Conservation (phyloP, 2,329 filamentous ascomycete genomes). For the Colletotrichum navitas region DNA sequence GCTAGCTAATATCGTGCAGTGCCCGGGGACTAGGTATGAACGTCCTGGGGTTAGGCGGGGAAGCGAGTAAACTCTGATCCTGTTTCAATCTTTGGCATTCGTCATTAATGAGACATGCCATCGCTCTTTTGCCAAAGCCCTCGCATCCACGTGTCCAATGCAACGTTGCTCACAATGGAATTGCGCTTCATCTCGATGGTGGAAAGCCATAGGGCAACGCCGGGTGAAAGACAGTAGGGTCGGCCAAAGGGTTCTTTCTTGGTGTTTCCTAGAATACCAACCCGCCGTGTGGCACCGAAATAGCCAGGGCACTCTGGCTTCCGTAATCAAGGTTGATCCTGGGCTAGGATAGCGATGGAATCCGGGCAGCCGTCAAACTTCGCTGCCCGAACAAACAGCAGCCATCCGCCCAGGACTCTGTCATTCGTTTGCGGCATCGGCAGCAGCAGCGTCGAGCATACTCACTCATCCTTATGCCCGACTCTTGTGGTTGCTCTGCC, state of each 20-base stretch:
- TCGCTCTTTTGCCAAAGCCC: conserved; percentile 17
- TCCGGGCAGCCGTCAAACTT: background rate
- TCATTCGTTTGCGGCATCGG: background rate
- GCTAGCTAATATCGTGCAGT: conserved; percentile 21
- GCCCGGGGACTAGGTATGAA: conserved; percentile 7
- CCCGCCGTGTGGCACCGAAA: background rate
- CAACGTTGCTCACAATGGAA: conserved; percentile 20
- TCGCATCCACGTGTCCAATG: conserved; percentile 25
- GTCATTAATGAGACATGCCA: background rate
- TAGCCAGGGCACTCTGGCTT: background rate
- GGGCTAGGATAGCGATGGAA: conserved; percentile 3
- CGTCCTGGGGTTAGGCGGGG: conserved; percentile 23
- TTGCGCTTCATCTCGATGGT: conserved; percentile 21
- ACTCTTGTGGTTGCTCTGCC: background rate
- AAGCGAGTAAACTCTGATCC: background rate
- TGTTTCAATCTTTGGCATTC: conserved; percentile 20
- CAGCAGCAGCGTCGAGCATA: background rate
- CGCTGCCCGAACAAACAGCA: background rate
- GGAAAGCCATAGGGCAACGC: background rate
- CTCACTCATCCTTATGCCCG: conserved; percentile 28
- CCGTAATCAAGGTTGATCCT: background rate
- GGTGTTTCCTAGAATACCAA: background rate
- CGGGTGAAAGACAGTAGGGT: background rate
- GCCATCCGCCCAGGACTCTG: conserved; percentile 6
- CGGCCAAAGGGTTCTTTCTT: background rate